Conservation (phyloP, 83 land plant genomes). For the Picea abies region DNA sequence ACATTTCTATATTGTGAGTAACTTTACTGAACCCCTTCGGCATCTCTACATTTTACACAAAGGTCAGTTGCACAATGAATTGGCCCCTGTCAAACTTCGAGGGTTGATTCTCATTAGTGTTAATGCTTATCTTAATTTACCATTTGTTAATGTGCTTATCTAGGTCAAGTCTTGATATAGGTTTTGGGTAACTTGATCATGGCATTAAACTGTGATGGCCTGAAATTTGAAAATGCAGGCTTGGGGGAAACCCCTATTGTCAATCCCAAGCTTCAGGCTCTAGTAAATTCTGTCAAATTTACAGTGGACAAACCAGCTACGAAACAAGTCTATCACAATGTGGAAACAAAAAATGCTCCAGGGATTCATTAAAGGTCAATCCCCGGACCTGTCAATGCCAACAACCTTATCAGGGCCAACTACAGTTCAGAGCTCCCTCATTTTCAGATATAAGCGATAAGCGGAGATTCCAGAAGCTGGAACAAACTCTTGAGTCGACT, state of each 20-base stretch:
- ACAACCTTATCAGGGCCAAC: constrained; percentile 39
- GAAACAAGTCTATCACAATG: neutral
- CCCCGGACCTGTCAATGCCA: constrained; percentile 39
- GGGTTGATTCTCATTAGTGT: neutral
- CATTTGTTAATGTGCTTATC: neutral
- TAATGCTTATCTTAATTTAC: neutral
- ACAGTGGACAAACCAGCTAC: neutral
- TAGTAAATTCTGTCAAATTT: constrained; percentile 38
- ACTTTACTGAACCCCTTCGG: neutral
- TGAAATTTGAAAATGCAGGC: constrained; percentile 28
- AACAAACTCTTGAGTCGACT: constrained; percentile 14
- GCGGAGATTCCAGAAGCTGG: constrained; percentile 26
- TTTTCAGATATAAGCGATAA: constrained; percentile 22
- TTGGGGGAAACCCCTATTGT: constrained; percentile 36
- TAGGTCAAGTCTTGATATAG: no score
- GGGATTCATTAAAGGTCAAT: neutral
- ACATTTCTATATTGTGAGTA: neutral
- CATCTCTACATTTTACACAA: no score
- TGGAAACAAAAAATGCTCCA: neutral
- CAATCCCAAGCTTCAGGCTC: constrained; percentile 13
- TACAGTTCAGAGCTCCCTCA: constrained; percentile 24
- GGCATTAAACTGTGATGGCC: neutral
- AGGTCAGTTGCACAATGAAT: no score
- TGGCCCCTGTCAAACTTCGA: no score
- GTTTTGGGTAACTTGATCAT: no score